Evolutionary conservation across 805 yeast genomes (phyloP), one percentile per base, ranked within the genome.

Genomic region (Yarrowia deformans): DNA sequence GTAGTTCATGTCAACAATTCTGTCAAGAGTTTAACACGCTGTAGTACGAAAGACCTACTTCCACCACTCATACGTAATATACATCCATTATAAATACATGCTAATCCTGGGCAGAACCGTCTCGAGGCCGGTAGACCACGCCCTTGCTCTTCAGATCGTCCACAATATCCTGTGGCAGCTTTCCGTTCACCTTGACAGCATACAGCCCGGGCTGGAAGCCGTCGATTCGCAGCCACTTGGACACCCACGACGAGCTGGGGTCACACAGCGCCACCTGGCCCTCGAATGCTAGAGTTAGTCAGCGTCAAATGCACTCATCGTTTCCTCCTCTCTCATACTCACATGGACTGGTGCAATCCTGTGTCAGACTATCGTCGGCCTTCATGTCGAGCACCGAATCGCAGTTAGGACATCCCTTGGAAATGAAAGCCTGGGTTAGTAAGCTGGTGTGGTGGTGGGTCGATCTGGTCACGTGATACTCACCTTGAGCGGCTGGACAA

Each of bases 381-480:
- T 84, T 85, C 75, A 84, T 87, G 73, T 90, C 93, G 75, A 94
- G 84, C 37, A 94, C 87, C 67, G 93, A 88, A 75, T 92, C 98
- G 81, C 99, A 94, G 82, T 94, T 94, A 14, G 99, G 98, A 79
- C 99, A 94, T 8, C 98, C 98, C 19, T 87, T 87, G 70, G 88
- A 88, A 63, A 90, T 86, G 77, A 95, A 95, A 75, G 84, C 84
- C 84, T 81, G 69, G 7, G 55, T 67, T 54, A 55, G 43, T 42
- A 48, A 23, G 16, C 14, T 4, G 32, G 45, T 18, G 45, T 10
- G 7, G 29, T 23, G 29, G 29, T 23, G 29, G 2, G 29, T 23
- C 4, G 29, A 5, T 18, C 12, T 43, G 43, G 18, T 34, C 56
- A 34, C n/a, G 16, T 16, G 39, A 18, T 12, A 71, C 87, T 56